These are phyloP conservation scores for Colletotrichum ledebouriae DNA, from an alignment of 2,329 filamentous ascomycete genomes.

Conservation along the genomic window DNA sequence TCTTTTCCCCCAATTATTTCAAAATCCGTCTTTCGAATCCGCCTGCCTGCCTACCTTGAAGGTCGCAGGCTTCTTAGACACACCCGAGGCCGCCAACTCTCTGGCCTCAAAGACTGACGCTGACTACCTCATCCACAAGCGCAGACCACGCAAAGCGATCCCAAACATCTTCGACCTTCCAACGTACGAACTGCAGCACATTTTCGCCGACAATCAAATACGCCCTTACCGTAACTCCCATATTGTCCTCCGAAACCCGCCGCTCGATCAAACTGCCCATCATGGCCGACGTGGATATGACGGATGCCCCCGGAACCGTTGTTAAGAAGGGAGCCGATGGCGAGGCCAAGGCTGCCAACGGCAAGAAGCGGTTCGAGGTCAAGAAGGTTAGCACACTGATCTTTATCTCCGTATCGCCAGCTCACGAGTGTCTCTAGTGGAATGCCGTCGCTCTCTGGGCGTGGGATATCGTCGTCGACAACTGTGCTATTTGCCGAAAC, in stretches of 20 bases:
- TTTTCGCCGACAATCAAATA: not conserved
- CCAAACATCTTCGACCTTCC: too few species aligned
- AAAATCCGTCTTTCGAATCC: too few species aligned
- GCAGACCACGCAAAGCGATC: conserved; percentile 1
- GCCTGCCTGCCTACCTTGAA: not conserved
- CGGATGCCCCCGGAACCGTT: conserved; percentile 77
- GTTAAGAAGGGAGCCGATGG: conserved; percentile 67
- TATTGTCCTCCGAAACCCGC: conserved; percentile 1
- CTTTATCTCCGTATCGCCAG: not conserved
- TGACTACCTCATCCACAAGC: conserved; percentile 9
- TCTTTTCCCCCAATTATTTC: not conserved
- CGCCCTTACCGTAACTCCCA: conserved; percentile 5
- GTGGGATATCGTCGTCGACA: conserved; percentile 99
- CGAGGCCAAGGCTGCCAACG: conserved; percentile 69
- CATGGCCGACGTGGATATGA: conserved; percentile 99
- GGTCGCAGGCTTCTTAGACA: not conserved
- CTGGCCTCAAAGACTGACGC: conserved; percentile 15
- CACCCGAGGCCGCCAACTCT: conserved; percentile 9
- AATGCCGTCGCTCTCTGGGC: conserved; percentile 98
- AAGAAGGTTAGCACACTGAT: conserved; percentile 81
- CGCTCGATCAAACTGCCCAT: conserved; percentile 36
- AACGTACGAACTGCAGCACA: not conserved
- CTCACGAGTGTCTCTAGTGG: conserved; percentile 73
- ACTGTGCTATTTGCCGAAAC: conserved; percentile 99
- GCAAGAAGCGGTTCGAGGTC: conserved; percentile 96